Evolutionary conservation across 345 rosid species (phyloP).

Genomic region (Citrus glauca): DNA sequence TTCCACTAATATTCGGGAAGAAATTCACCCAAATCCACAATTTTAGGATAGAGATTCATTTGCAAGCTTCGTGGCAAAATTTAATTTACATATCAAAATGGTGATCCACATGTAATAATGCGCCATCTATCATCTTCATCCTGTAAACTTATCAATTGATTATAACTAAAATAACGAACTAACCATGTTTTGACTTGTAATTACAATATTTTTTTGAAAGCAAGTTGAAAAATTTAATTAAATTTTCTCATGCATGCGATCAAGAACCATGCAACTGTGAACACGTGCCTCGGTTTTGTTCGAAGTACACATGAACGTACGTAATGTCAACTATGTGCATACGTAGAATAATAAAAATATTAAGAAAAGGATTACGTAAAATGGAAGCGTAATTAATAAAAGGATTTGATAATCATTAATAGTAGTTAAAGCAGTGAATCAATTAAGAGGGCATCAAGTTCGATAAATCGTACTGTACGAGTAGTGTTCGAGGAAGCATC

Average conservation of each 20-base stretch:
- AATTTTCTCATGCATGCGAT: background rate
- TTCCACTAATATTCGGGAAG: too few relatives aligned
- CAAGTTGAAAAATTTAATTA: background rate
- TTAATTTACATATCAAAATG: background rate
- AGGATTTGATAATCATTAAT: background rate
- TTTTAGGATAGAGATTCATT: too few relatives aligned
- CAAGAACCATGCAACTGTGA: constrained; percentile 1
- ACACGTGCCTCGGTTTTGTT: constrained; percentile 21
- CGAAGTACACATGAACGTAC: constrained; percentile 37
- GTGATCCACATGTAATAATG: background rate
- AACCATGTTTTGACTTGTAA: constrained; percentile 3
- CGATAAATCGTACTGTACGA: constrained; percentile 3
- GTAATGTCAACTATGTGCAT: background rate
- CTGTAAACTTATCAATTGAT: background rate
- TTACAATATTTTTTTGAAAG: background rate
- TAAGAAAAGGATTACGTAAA: background rate
- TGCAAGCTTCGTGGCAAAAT: too few relatives aligned
- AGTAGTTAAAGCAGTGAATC: background rate
- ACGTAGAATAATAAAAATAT: background rate
- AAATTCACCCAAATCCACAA: too few relatives aligned
- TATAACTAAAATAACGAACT: background rate
- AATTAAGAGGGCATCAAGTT: constrained; percentile 11
- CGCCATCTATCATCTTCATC: constrained; percentile 10
- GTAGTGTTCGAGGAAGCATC: constrained; percentile 12
- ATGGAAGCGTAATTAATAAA: background rate